Evolutionary conservation across 148 eudicot genomes (phyloP).

Genomic region (Cornus suecica): DNA sequence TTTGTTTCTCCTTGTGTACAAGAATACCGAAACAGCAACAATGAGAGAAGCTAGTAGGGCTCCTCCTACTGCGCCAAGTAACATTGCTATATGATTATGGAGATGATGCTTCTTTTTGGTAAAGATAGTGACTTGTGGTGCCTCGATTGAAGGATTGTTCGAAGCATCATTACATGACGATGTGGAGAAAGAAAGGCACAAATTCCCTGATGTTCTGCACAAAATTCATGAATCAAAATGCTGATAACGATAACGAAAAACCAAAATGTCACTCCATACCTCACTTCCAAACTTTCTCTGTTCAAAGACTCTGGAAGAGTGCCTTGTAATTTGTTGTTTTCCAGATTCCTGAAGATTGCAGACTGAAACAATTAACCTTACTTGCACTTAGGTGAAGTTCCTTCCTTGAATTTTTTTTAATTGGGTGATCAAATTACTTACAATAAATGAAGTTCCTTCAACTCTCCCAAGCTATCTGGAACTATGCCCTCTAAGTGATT

Average conservation of each 20-base stretch:
- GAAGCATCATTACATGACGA: constrained; percentile 34
- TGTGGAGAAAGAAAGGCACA: constrained; percentile 60
- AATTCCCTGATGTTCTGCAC: constrained; percentile 66
- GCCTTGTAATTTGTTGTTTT: constrained; percentile 67
- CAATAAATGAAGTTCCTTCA: constrained; percentile 66
- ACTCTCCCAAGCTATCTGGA: constrained; percentile 55
- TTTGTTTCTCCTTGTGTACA: constrained; percentile 40
- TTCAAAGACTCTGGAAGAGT: constrained; percentile 67
- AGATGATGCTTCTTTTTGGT: constrained; percentile 40
- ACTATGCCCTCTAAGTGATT: constrained; percentile 64
- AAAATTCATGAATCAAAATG: constrained; percentile 14
- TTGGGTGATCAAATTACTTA: constrained; percentile 28
- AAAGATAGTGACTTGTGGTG: constrained; percentile 61
- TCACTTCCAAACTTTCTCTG: constrained; percentile 52
- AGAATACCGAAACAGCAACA: constrained; percentile 32
- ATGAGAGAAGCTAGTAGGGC: constrained; percentile 24
- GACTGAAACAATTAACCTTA: neutral
- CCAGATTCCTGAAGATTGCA: constrained; percentile 50
- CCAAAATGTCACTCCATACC: constrained; percentile 28
- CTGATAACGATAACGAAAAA: neutral
- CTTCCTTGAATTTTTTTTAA: neutral
- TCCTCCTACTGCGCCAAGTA: constrained; percentile 52
- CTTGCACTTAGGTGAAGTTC: neutral
- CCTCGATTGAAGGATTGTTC: constrained; percentile 43
- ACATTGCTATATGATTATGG: constrained; percentile 34